These are phyloP conservation scores for Zymoseptoria brevis DNA, from an alignment of 2,329 filamentous ascomycete species.

Conservation along the genomic window DNA sequence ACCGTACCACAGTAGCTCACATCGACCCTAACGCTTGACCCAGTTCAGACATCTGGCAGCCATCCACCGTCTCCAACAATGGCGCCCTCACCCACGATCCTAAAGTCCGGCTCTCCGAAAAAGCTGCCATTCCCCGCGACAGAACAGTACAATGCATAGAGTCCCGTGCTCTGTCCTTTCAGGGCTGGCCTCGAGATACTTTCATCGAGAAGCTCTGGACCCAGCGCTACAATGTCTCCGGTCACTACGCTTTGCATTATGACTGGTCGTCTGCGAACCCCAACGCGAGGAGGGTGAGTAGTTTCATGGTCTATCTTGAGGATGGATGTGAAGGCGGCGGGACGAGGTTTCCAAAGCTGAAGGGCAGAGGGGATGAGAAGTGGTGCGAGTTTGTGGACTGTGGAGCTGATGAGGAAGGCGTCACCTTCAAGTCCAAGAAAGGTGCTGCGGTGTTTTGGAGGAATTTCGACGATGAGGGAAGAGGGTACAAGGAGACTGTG, in stretches of 20 bases:
- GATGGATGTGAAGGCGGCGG: slow-evolving; percentile 50
- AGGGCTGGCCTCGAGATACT: slow-evolving; percentile 51
- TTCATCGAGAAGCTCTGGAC: slow-evolving; percentile 55
- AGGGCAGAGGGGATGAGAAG: slow-evolving; percentile 33
- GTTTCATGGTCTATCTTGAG: slow-evolving; percentile 55
- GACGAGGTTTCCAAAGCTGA: slow-evolving; percentile 51
- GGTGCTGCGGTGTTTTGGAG: slow-evolving; percentile 57
- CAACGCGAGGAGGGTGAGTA: slow-evolving; percentile 39
- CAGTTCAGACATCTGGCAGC: slow-evolving; percentile 42
- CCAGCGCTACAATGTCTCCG: slow-evolving; percentile 50
- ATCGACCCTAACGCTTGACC: slow-evolving; percentile 2
- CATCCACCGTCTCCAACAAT: slow-evolving; percentile 48
- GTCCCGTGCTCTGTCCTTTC: slow-evolving; percentile 49
- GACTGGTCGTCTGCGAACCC: slow-evolving; percentile 44
- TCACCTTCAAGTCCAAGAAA: slow-evolving; percentile 51
- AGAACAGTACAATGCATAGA: slow-evolving; percentile 51
- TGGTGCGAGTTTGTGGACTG: slow-evolving; percentile 56
- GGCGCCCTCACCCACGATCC: slow-evolving; percentile 41
- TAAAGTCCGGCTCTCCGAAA: slow-evolving; percentile 45
- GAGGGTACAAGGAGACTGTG: slow-evolving; percentile 51
- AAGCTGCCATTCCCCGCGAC: slow-evolving; percentile 42
- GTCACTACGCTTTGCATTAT: slow-evolving; percentile 53
- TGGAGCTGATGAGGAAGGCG: slow-evolving; percentile 31
- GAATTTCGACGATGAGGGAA: slow-evolving; percentile 50
- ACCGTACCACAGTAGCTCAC: neutral